Percentiles rank a stretch among this genome's conserved stretches.
Evolutionary conservation across 768 basidiomycete genomes (phyloP).

Genomic region (Suillus brevipes): DNA sequence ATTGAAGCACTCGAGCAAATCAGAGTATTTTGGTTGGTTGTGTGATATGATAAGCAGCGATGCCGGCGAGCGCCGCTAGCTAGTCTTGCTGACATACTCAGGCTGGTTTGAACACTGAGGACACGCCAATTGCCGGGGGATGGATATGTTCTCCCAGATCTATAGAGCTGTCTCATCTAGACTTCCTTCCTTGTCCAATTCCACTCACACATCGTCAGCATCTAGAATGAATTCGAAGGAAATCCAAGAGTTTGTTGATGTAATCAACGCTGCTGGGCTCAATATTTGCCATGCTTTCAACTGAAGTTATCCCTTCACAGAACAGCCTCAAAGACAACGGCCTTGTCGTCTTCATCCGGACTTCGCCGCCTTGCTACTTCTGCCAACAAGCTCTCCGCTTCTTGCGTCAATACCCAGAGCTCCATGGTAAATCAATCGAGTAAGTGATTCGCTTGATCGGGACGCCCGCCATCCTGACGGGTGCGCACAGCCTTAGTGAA

Average conservation of each 20-base stretch:
- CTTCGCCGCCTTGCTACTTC: not conserved
- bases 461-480: not conserved
- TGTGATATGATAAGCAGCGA: not conserved
- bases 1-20: not conserved
- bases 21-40: not conserved
- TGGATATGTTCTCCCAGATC: conserved; percentile 10
- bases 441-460: not conserved
- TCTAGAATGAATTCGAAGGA: not conserved
- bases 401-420: not conserved
- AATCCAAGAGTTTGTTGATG: conserved; percentile 2
- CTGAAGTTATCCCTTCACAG: not conserved
- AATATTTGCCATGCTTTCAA: not conserved
- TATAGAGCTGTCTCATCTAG: conserved; percentile 11
- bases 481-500: conserved; percentile 1
- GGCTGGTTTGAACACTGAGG: not conserved
- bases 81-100: too few relatives aligned
- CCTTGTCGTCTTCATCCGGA: conserved; percentile 3
- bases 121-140: not conserved
- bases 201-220: not conserved
- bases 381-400: conserved; percentile 5
- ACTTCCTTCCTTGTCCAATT: conserved; percentile 3
- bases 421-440: conserved; percentile 5
- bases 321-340: conserved; percentile 3
- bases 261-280: not conserved
- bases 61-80: too few relatives aligned